Evolutionary conservation across 176 grass and related monocot species (phyloP).

Genomic region (Eragrostis curvula): DNA sequence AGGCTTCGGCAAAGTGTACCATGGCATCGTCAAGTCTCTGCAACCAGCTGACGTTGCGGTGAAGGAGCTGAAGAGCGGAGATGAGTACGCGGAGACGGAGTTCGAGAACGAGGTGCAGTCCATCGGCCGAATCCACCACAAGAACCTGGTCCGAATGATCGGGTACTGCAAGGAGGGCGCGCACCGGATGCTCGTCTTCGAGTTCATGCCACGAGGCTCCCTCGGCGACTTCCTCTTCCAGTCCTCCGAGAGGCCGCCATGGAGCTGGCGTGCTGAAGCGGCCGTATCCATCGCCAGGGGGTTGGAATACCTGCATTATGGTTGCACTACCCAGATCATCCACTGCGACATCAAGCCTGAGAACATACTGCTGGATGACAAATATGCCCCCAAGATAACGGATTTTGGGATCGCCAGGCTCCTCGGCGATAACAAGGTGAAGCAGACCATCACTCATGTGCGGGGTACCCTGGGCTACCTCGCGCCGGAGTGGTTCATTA

Average conservation of each 20-base stretch:
- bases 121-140: constrained; percentile 40
- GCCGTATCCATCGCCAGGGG: constrained; percentile 21
- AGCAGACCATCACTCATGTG: constrained; percentile 20
- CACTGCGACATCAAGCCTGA: constrained; percentile 45
- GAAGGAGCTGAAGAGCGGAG: constrained; percentile 13
- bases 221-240: neutral
- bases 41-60: neutral
- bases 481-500: constrained; percentile 29
- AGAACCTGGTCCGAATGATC: constrained; percentile 33
- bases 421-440: neutral
- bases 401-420: constrained; percentile 42
- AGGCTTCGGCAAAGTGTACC: constrained; percentile 27
- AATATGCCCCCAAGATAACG: neutral
- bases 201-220: constrained; percentile 19
- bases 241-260: neutral
- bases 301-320: constrained; percentile 25
- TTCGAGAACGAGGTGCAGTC: constrained; percentile 41
- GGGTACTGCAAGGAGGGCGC: constrained; percentile 33
- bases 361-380: constrained; percentile 15
- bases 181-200: constrained; percentile 41
- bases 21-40: neutral
- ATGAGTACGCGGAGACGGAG: constrained; percentile 22
- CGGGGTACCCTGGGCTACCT: neutral
- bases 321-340: constrained; percentile 6
- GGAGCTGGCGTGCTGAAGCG: constrained; percentile 10